phyloP scores from a whole-genome alignment of 1,284 basidiomycete genomes.

The Filobasidium uniguttulatum region DNA sequence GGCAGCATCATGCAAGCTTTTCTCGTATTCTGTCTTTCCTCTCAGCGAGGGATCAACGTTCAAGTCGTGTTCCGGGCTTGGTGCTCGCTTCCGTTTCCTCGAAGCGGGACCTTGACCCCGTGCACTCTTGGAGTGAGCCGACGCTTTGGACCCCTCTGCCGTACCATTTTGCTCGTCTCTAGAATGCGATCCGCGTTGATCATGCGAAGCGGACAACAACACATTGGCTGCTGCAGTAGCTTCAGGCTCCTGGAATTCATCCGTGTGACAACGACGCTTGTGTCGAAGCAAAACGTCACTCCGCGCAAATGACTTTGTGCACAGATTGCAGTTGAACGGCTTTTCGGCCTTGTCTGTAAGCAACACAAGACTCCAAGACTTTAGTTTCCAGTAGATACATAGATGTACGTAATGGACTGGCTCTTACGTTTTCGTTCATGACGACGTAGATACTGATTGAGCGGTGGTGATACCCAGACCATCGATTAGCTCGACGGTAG shows the following conservation, averaged over 20 bases:
- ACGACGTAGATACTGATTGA: slow-evolving; percentile 28
- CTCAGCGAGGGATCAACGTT: background rate
- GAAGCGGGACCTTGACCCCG: too few relatives aligned
- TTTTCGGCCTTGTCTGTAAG: slow-evolving; percentile 34
- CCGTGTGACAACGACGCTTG: slow-evolving; percentile 34
- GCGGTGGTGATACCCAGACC: too few relatives aligned
- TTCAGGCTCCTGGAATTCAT: slow-evolving; percentile 5
- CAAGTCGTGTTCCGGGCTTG: background rate
- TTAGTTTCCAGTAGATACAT: background rate
- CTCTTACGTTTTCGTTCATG: slow-evolving; percentile 38
- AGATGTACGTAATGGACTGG: too few relatives aligned
- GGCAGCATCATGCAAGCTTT: background rate
- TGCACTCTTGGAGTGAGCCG: too few relatives aligned
- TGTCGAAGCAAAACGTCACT: slow-evolving; percentile 39
- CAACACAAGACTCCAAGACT: background rate
- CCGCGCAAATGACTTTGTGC: slow-evolving; percentile 36
- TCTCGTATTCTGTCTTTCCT: background rate
- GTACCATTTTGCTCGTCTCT: background rate
- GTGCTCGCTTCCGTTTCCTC: background rate
- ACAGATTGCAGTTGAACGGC: slow-evolving; percentile 36
- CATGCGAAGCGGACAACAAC: background rate
- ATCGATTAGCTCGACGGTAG: background rate
- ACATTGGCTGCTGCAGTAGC: background rate
- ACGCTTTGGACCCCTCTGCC: too few relatives aligned
- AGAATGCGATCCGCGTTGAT: background rate